A percentile compares a stretch with the other conserved stretches of the same genome.
Evolutionary conservation across 108 stramenopile genomes (phyloP).

Genomic region (Cyclostephanos tholiformis): DNA sequence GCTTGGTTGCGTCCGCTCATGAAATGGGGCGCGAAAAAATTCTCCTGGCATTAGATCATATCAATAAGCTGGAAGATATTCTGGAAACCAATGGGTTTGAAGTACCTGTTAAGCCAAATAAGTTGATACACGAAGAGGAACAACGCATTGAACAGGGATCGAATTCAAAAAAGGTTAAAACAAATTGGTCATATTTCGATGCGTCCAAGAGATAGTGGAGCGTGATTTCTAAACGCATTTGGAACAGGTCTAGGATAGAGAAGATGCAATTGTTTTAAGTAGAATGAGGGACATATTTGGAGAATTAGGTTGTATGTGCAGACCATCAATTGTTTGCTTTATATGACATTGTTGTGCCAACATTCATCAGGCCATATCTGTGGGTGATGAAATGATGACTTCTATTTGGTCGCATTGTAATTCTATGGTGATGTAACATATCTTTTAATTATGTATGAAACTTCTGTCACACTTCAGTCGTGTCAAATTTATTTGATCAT

Average conservation of each 20-base stretch:
- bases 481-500: no score
- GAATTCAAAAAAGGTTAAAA: not conserved
- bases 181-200: not conserved
- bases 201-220: not conserved
- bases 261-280: not conserved
- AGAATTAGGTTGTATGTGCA: no score
- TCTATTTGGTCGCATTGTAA: no score
- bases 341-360: not conserved
- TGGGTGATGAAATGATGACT: no score
- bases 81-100: conserved; percentile 22
- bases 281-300: not conserved
- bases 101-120: conserved; percentile 22
- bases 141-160: not conserved
- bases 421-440: no score
- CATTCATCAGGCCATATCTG: no score
- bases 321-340: not conserved
- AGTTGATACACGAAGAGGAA: not conserved
- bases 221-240: not conserved
- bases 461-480: no score
- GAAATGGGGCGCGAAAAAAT: conserved; percentile 33
- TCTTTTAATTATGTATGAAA: no score
- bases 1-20: conserved; percentile 35
- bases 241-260: no score
- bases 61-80: conserved; percentile 33
- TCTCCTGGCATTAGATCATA: conserved; percentile 23